Conservation (phyloP, 106 monocot genomes). For the Acanthochlamys bracteata region DNA sequence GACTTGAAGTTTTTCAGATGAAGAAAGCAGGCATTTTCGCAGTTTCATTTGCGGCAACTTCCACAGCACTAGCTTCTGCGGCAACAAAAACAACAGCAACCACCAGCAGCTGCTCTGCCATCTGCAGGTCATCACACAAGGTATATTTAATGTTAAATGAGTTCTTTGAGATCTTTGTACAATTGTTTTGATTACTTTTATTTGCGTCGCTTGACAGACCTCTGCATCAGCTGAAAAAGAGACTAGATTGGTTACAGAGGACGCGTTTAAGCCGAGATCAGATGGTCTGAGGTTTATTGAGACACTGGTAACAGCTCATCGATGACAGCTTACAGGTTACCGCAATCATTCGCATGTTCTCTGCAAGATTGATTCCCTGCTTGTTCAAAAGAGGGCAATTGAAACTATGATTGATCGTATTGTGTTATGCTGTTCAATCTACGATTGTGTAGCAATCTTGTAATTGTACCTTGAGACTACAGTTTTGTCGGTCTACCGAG, state of each 20-base stretch:
- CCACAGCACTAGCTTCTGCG: neutral
- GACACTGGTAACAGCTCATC: slow-evolving; percentile 12
- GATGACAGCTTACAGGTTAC: neutral
- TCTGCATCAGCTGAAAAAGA: neutral
- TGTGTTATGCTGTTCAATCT: too few relatives aligned
- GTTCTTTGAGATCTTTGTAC: too few relatives aligned
- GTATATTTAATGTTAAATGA: neutral
- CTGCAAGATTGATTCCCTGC: neutral
- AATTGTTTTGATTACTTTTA: neutral
- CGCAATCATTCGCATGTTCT: neutral
- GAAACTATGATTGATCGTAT: too few relatives aligned
- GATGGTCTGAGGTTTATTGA: slow-evolving; percentile 15
- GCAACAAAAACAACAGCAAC: neutral
- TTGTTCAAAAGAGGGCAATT: too few relatives aligned
- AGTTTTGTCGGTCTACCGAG: too few relatives aligned
- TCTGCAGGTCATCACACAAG: neutral
- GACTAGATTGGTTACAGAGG: neutral
- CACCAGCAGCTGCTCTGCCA: neutral
- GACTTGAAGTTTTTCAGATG: neutral
- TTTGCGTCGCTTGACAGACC: neutral
- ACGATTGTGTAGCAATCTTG: too few relatives aligned
- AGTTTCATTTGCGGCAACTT: neutral
- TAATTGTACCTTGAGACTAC: too few relatives aligned
- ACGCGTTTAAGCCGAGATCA: slow-evolving; percentile 5
- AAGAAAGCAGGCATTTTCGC: slow-evolving; percentile 6